Evolutionary conservation across 305 asterid genomes (phyloP).

Genomic region (Solanum chacoense): DNA sequence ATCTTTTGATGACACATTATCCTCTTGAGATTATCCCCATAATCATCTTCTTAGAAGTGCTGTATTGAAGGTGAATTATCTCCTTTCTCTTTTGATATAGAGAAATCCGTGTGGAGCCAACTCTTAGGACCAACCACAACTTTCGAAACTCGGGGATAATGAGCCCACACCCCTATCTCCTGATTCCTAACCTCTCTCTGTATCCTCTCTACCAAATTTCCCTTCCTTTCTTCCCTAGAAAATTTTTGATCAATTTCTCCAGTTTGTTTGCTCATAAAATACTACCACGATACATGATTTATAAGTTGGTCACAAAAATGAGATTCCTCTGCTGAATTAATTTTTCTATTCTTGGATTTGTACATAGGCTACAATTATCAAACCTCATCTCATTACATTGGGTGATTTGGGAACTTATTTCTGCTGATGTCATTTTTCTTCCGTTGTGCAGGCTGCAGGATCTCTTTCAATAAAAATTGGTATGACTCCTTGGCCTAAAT

Average conservation of each 20-base stretch:
- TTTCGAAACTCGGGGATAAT: neutral
- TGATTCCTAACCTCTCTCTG: neutral
- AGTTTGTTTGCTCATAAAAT: neutral
- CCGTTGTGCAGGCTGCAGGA: constrained; percentile 86
- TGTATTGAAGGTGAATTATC: neutral
- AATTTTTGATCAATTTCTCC: neutral
- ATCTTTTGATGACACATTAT: neutral
- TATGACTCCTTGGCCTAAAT: constrained; percentile 17
- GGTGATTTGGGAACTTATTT: neutral
- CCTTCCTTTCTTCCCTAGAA: neutral
- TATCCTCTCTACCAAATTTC: neutral
- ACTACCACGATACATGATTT: neutral
- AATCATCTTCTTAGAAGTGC: neutral
- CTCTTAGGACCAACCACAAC: neutral
- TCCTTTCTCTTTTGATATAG: neutral
- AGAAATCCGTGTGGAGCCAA: neutral
- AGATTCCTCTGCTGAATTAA: neutral
- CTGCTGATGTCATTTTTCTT: constrained; percentile 6
- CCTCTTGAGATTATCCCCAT: neutral
- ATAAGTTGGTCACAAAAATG: neutral
- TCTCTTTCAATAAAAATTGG: constrained; percentile 92
- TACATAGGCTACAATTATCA: neutral
- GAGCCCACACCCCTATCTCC: neutral
- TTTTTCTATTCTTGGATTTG: neutral
- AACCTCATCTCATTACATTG: neutral